These are phyloP conservation scores for Exophiala sideris DNA, from an alignment of 2,329 filamentous ascomycete species.

Conservation along the genomic window DNA sequence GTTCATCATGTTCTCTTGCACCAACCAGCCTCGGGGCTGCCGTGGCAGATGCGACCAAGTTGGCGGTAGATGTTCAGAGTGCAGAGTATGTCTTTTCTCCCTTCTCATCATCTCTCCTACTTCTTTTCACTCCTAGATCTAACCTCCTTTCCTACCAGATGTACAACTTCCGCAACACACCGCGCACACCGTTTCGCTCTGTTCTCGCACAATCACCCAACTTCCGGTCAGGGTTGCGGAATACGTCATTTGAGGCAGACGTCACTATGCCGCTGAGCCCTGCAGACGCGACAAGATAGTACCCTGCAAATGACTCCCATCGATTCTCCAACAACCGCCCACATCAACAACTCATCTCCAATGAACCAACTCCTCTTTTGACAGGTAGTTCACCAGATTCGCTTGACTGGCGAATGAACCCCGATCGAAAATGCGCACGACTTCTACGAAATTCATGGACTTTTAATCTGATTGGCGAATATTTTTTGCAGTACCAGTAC, in stretches of 20 bases:
- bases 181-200: slow-evolving; percentile 37
- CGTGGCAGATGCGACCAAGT: slow-evolving; percentile 44
- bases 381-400: not conserved
- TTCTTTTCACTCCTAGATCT: slow-evolving; percentile 8
- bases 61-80: slow-evolving; percentile 44
- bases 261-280: slow-evolving; percentile 21
- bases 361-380: not conserved
- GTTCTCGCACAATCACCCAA: slow-evolving; percentile 41
- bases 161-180: slow-evolving; percentile 31
- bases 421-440: not conserved
- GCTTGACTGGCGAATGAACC: not conserved
- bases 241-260: slow-evolving; percentile 25
- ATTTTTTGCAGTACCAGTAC: not conserved
- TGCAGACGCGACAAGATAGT: slow-evolving; percentile 19
- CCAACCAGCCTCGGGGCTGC: slow-evolving; percentile 47
- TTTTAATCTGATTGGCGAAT: not conserved
- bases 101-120: not conserved
- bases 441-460: not conserved
- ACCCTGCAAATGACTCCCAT: no score
- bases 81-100: slow-evolving; percentile 37
- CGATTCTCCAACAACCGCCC: not conserved
- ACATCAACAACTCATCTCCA: slow-evolving; percentile 4
- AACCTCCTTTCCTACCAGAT: slow-evolving; percentile 19
- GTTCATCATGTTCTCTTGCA: slow-evolving; percentile 45
- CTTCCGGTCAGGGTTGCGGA: slow-evolving; percentile 36